Evolutionary conservation across 495 filamentous ascomycete species (phyloP).

Genomic region (Viridothelium virens): DNA sequence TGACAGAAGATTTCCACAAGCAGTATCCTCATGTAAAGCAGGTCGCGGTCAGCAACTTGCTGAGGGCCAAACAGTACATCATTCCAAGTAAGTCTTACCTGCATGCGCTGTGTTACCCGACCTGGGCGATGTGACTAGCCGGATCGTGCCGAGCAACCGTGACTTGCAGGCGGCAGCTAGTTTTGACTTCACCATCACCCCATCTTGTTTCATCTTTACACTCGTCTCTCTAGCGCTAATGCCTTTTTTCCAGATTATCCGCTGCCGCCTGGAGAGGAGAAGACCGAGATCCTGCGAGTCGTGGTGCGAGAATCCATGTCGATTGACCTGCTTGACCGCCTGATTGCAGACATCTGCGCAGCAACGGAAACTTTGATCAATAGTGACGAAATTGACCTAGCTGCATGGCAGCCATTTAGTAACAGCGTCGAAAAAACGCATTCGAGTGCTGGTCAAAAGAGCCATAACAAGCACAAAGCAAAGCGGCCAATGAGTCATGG

Average conservation of each 20-base stretch:
- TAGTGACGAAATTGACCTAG: slow-evolving; percentile 41
- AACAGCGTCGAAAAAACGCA: slow-evolving; percentile 37
- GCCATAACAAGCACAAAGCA: slow-evolving; percentile 33
- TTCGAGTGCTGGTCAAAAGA: slow-evolving; percentile 30
- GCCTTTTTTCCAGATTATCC: slow-evolving; percentile 46
- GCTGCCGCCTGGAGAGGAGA: slow-evolving; percentile 54
- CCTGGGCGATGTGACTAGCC: background rate
- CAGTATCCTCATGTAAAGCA: slow-evolving; percentile 60
- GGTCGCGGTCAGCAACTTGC: slow-evolving; percentile 53
- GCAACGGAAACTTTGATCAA: slow-evolving; percentile 52
- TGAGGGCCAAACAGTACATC: slow-evolving; percentile 66
- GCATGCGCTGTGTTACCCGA: background rate
- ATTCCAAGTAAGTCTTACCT: slow-evolving; percentile 49
- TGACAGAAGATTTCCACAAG: slow-evolving; percentile 55
- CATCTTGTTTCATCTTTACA: background rate
- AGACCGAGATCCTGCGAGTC: slow-evolving; percentile 61
- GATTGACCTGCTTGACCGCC: slow-evolving; percentile 56
- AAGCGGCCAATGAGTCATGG: slow-evolving; percentile 47
- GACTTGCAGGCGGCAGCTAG: background rate
- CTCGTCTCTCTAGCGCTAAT: slow-evolving; percentile 9
- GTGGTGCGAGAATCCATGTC: slow-evolving; percentile 64
- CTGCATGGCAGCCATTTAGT: slow-evolving; percentile 34
- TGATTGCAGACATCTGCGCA: slow-evolving; percentile 49
- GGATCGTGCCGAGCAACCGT: background rate
- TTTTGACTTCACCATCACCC: slow-evolving; percentile 16